Percentiles rank a stretch among this genome's conserved stretches.
Conservation (phyloP, 2,329 filamentous ascomycete species). For the Ophiognomonia clavigignenti-juglandacearum region DNA sequence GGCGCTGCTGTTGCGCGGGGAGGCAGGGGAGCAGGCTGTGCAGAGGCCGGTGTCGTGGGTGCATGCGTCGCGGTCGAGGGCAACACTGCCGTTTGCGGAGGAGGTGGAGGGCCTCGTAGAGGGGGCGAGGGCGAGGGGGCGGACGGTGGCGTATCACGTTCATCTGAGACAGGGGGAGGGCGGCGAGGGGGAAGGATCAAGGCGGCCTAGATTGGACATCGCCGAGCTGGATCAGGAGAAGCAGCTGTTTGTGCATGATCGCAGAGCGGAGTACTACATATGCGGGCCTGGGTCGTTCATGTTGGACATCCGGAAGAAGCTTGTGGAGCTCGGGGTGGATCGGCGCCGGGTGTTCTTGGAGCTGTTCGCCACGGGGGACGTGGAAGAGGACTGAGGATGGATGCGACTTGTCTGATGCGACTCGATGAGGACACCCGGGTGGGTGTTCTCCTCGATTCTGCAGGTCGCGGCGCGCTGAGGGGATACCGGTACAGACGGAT, state of each 20-base stretch:
- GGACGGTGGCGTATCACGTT: constrained; percentile 41
- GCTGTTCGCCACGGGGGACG: constrained; percentile 57
- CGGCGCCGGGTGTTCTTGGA: constrained; percentile 60
- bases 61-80: constrained; percentile 51
- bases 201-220: constrained; percentile 47
- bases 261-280: constrained; percentile 60
- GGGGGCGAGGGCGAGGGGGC: constrained; percentile 43
- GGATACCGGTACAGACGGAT: no score
- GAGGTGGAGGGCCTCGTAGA: constrained; percentile 40
- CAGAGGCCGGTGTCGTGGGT: constrained; percentile 55
- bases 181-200: no score
- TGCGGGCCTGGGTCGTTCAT: constrained; percentile 71
- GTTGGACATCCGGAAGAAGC: constrained; percentile 48
- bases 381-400: constrained; percentile 23
- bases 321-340: constrained; percentile 52
- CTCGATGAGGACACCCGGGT: no score
- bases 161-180: constrained; percentile 56
- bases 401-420: no score
- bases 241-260: constrained; percentile 51
- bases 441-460: no score
- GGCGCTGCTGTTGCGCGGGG: constrained; percentile 35
- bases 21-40: no score
- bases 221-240: constrained; percentile 44
- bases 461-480: no score
- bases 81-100: constrained; percentile 48